Conservation (phyloP, 2,329 filamentous ascomycete species). For the Fusarium buharicum region DNA sequence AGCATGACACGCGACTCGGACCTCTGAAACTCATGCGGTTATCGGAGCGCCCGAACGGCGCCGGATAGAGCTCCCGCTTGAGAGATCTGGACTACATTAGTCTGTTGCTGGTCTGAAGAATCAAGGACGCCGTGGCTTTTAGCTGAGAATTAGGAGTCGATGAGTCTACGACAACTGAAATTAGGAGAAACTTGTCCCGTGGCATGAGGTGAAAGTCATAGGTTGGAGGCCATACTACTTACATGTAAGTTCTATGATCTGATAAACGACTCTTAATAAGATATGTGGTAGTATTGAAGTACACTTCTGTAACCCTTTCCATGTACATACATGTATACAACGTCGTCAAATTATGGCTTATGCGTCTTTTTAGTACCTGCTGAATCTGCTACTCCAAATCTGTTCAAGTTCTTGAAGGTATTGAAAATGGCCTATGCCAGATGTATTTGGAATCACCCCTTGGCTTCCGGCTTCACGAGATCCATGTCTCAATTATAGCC, state of each 20-base stretch:
- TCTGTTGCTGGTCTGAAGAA: background rate
- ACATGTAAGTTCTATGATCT: too few species aligned
- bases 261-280: too few species aligned
- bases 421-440: background rate
- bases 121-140: slow-evolving; percentile 1
- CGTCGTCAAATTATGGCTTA: too few species aligned
- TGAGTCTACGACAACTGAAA: background rate
- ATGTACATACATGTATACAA: too few species aligned
- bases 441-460: background rate
- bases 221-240: too few species aligned
- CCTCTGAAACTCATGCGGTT: slow-evolving; percentile 15
- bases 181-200: background rate
- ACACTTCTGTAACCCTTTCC: too few species aligned
- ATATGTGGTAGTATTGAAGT: too few species aligned
- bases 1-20: slow-evolving; percentile 28
- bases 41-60: slow-evolving; percentile 21
- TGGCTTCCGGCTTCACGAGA: slow-evolving; percentile 12
- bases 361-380: too few species aligned
- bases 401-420: background rate
- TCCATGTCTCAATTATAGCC: slow-evolving; percentile 15
- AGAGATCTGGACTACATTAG: background rate
- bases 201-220: too few species aligned
- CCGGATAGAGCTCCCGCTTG: slow-evolving; percentile 11
- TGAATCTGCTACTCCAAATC: background rate
- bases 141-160: background rate